Evolutionary conservation across 2,329 filamentous ascomycete genomes (phyloP), one percentile per base, ranked within the genome.

Genomic region (Lecanosticta acicola): DNA sequence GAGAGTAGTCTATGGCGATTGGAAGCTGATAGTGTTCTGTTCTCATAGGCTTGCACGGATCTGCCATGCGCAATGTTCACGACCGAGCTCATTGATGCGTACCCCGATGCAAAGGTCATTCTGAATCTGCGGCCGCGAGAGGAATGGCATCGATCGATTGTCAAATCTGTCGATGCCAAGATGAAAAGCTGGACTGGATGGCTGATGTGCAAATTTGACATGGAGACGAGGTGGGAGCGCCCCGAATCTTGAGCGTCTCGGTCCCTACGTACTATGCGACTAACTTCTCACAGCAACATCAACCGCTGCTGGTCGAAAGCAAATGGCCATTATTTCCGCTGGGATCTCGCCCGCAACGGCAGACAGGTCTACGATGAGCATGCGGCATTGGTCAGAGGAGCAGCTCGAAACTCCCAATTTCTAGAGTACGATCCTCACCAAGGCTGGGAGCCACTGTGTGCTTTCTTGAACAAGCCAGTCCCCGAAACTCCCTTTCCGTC

Each of bases 121-220:
- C 21, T 56, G n/a, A 79, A 79, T 37, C 77, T 84, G 11, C 81
- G 78, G n/a, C n/a, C n/a, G n/a, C n/a, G n/a, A n/a, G n/a, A n/a
- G n/a, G n/a, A n/a, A n/a, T n/a, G n/a, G n/a, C n/a, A n/a, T n/a
- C n/a, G n/a, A n/a, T n/a, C n/a, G n/a, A n/a, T n/a, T n/a, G n/a
- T n/a, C n/a, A n/a, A n/a, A n/a, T n/a, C n/a, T n/a, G n/a, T n/a
- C n/a, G n/a, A n/a, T n/a, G n/a, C n/a, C n/a, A n/a, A n/a, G n/a
- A n/a, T n/a, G n/a, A n/a, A n/a, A n/a, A n/a, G n/a, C n/a, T n/a
- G n/a, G n/a, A n/a, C n/a, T n/a, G n/a, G n/a, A n/a, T n/a, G n/a
- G n/a, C n/a, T n/a, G n/a, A n/a, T n/a, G n/a, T n/a, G n/a, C n/a
- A n/a, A n/a, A n/a, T n/a, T n/a, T n/a, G n/a, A n/a, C n/a, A n/a